These are phyloP conservation scores for Wallacemonas sp. DNA, from an alignment of 208 protist species.

Conservation along the genomic window DNA sequence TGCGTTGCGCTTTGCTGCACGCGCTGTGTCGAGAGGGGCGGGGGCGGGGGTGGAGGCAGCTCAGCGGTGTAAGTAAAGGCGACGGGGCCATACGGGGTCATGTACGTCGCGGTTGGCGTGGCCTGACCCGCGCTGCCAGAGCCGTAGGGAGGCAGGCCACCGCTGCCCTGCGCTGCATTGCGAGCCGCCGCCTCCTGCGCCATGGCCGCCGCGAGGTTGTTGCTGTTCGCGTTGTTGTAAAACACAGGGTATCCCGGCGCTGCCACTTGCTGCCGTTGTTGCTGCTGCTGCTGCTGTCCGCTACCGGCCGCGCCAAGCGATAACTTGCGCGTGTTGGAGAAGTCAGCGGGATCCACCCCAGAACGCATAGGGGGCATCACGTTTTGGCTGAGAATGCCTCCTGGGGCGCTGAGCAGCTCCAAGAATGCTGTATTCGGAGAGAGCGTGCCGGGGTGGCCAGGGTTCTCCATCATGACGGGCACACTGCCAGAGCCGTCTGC, in stretches of 20 bases:
- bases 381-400: background rate
- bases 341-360: too few relatives aligned
- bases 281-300: too few relatives aligned
- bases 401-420: slow-evolving; percentile 5
- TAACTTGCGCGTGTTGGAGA: too few relatives aligned
- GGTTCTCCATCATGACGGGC: background rate
- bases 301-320: too few relatives aligned
- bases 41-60: background rate
- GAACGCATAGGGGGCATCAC: too few relatives aligned
- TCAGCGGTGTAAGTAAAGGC: background rate
- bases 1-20: background rate
- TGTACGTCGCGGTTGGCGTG: slow-evolving; percentile 1
- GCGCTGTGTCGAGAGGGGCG: background rate
- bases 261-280: too few relatives aligned
- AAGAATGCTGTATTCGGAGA: slow-evolving; percentile 7
- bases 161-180: background rate
- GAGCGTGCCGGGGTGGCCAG: background rate
- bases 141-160: slow-evolving; percentile 5
- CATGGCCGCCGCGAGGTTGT: background rate
- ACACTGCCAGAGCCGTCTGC: background rate
- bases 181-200: background rate
- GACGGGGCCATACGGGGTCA: slow-evolving; percentile 1
- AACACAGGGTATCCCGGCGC: too few relatives aligned
- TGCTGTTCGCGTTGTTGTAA: too few relatives aligned
- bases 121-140: too few relatives aligned